Conservation (phyloP, 2,329 filamentous ascomycete species). For the Byssothecium circinans region DNA sequence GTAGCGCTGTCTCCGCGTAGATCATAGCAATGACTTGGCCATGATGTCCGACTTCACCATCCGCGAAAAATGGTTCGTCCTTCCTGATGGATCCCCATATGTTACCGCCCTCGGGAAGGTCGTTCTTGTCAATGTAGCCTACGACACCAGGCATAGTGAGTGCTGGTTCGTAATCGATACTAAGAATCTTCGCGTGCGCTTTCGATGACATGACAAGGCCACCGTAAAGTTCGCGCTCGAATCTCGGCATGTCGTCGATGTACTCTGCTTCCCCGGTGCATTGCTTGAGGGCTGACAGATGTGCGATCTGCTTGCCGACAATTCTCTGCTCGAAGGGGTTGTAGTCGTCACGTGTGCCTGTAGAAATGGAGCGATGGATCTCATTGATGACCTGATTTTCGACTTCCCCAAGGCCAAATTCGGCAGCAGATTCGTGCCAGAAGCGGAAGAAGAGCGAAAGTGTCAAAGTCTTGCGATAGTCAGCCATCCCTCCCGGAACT, state of each 20-base stretch:
- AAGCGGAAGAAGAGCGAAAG: slow-evolving; percentile 96
- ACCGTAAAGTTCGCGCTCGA: slow-evolving; percentile 84
- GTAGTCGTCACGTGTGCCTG: slow-evolving; percentile 73
- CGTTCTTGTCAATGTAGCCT: slow-evolving; percentile 78
- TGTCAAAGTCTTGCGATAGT: slow-evolving; percentile 85
- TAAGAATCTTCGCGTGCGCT: slow-evolving; percentile 82
- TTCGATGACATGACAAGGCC: slow-evolving; percentile 85
- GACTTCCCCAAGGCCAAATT: slow-evolving; percentile 56
- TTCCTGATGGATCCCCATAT: slow-evolving; percentile 81
- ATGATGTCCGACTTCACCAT: slow-evolving; percentile 80
- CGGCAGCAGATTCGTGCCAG: slow-evolving; percentile 80
- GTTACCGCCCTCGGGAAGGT: slow-evolving; percentile 80
- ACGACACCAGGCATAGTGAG: slow-evolving; percentile 85
- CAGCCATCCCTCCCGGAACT: slow-evolving; percentile 95
- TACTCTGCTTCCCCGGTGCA: slow-evolving; percentile 92
- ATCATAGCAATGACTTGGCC: slow-evolving; percentile 91
- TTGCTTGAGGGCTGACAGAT: slow-evolving; percentile 89
- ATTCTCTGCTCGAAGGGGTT: slow-evolving; percentile 80
- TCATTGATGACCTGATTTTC: slow-evolving; percentile 77
- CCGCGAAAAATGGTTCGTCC: slow-evolving; percentile 88
- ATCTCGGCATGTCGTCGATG: slow-evolving; percentile 84
- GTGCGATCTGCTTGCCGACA: slow-evolving; percentile 79
- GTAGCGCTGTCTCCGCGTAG: slow-evolving; percentile 73
- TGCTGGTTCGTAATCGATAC: slow-evolving; percentile 72
- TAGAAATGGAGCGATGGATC: slow-evolving; percentile 79